A percentile compares a stretch with the other conserved stretches of the same genome.
These are phyloP conservation scores for Xylariaceae sp. DNA, from an alignment of 2,329 filamentous ascomycete genomes.

Conservation along the genomic window DNA sequence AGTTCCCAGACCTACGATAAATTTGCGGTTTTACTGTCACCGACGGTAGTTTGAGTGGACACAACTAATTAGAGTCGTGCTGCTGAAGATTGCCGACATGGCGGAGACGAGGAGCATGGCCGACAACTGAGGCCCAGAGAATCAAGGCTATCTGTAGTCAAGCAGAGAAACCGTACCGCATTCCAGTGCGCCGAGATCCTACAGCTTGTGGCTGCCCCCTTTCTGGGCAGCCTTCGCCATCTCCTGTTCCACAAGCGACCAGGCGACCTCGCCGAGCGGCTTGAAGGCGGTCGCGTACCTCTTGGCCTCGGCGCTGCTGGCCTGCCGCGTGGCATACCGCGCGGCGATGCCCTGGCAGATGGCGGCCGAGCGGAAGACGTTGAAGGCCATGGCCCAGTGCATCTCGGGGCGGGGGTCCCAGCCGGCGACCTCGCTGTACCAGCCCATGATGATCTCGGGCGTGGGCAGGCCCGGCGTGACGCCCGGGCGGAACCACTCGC, in stretches of 20 bases:
- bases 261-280: constrained; percentile 71
- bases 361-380: constrained; percentile 51
- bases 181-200: neutral
- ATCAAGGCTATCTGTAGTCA: too few species aligned
- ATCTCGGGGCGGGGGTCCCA: constrained; percentile 56
- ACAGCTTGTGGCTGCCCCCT: constrained; percentile 5
- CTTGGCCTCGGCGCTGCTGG: constrained; percentile 75
- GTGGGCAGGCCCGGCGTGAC: constrained; percentile 42
- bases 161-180: too few species aligned
- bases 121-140: too few species aligned
- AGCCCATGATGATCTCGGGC: constrained; percentile 47
- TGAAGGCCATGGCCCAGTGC: constrained; percentile 54
- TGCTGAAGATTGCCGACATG: too few species aligned
- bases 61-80: too few species aligned
- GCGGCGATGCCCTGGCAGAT: constrained; percentile 88
- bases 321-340: constrained; percentile 74
- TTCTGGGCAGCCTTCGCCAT: constrained; percentile 47
- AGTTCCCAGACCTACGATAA: too few species aligned
- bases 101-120: too few species aligned
- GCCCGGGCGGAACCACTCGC: constrained; percentile 15
- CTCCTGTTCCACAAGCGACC: constrained; percentile 61
- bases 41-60: too few species aligned
- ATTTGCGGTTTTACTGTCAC: too few species aligned
- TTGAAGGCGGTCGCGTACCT: constrained; percentile 62
- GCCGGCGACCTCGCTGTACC: constrained; percentile 55